A percentile compares a stretch with the other conserved stretches of the same genome.
These are phyloP conservation scores for Salvia sclarea DNA, from an alignment of 305 asterid genomes.

Conservation along the genomic window DNA sequence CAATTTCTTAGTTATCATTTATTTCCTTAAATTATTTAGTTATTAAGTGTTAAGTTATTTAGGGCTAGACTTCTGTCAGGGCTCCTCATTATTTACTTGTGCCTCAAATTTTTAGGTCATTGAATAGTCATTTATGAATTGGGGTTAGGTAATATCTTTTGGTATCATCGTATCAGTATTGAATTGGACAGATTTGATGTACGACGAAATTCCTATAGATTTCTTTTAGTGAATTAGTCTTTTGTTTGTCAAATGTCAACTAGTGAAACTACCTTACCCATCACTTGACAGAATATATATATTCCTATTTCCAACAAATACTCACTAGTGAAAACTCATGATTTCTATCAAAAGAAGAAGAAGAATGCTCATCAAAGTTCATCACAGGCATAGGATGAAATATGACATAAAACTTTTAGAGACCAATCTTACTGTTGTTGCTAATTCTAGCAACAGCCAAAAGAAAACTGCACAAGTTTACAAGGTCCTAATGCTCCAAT, in stretches of 20 bases:
- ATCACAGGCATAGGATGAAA: neutral
- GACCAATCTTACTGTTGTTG: neutral
- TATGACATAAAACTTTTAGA: neutral
- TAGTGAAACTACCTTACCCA: too few species aligned
- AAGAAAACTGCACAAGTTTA: neutral
- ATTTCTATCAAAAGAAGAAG: too few species aligned
- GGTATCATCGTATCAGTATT: neutral
- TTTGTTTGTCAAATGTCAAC: too few species aligned
- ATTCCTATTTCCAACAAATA: too few species aligned
- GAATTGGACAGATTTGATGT: neutral
- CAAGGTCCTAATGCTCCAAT: slow-evolving; percentile 4
- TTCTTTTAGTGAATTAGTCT: neutral
- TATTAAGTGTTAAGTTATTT: neutral
- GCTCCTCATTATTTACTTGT: too few species aligned
- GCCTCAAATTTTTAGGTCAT: too few species aligned
- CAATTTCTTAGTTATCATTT: neutral
- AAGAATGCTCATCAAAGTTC: neutral
- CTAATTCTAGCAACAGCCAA: neutral
- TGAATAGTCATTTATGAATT: neutral
- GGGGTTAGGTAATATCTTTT: neutral
- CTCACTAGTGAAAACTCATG: neutral
- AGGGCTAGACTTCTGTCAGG: neutral
- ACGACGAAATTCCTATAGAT: neutral
- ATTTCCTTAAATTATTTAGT: neutral
- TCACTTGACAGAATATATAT: too few species aligned